A percentile compares a stretch with the other conserved stretches of the same genome.
These are phyloP conservation scores for Aspergillus biplanus DNA, from an alignment of 495 filamentous ascomycete species.

Conservation along the genomic window DNA sequence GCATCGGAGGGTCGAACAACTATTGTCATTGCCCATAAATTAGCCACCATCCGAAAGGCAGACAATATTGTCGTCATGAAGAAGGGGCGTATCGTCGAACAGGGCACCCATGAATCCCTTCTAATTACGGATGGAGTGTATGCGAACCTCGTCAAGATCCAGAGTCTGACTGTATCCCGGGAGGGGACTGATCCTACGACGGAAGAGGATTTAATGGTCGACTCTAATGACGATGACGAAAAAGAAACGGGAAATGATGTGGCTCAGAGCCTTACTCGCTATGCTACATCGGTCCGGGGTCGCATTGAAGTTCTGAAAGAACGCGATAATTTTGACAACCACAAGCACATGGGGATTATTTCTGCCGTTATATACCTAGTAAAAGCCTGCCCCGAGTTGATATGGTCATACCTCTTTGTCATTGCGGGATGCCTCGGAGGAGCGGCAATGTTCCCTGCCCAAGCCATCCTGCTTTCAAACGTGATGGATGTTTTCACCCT, in stretches of 20 bases:
- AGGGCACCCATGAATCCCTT: constrained; percentile 50
- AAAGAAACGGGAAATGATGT: constrained; percentile 55
- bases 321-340: constrained; percentile 25
- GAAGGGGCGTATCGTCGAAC: constrained; percentile 75
- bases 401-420: constrained; percentile 16
- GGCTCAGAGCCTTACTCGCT: constrained; percentile 8
- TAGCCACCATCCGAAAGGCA: constrained; percentile 82
- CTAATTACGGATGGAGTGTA: neutral
- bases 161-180: neutral
- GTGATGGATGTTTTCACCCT: constrained; percentile 38
- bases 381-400: constrained; percentile 21
- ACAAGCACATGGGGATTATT: constrained; percentile 22
- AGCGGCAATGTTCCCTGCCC: constrained; percentile 33
- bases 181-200: neutral
- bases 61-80: constrained; percentile 91
- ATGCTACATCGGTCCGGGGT: constrained; percentile 11
- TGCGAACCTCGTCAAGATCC: neutral
- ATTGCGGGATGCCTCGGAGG: constrained; percentile 13
- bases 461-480: constrained; percentile 32
- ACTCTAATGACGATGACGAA: neutral
- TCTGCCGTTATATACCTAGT: constrained; percentile 14
- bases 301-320: constrained; percentile 12
- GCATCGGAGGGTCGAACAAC: constrained; percentile 80
- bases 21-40: constrained; percentile 83
- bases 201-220: neutral